These are phyloP conservation scores for Tylopilus orsonianus DNA, from an alignment of 1,284 basidiomycete species.

Conservation along the genomic window DNA sequence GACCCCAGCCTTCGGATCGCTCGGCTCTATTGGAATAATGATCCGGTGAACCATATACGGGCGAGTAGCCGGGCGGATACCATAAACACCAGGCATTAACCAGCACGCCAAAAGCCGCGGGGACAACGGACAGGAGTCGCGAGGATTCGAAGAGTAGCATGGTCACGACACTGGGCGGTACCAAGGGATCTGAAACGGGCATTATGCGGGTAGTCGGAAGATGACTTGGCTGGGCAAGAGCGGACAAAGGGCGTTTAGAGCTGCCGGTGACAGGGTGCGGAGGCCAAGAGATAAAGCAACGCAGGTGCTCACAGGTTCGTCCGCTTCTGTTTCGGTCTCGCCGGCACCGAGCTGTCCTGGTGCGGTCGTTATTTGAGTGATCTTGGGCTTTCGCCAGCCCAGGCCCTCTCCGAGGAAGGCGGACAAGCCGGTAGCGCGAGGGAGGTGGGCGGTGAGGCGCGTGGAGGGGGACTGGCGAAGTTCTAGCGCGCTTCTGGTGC, in stretches of 20 bases:
- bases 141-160: slow-evolving; percentile 45
- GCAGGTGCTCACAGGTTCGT: slow-evolving; percentile 60
- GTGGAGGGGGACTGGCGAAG: slow-evolving; percentile 12
- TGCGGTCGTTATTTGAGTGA: slow-evolving; percentile 54
- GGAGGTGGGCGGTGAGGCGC: slow-evolving; percentile 5
- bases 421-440: slow-evolving; percentile 22
- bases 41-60: slow-evolving; percentile 12
- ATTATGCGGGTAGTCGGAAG: slow-evolving; percentile 62
- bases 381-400: slow-evolving; percentile 28
- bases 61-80: slow-evolving; percentile 39
- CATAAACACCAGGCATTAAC: slow-evolving; percentile 56
- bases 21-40: neutral
- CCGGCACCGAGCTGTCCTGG: slow-evolving; percentile 62
- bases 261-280: neutral
- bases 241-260: slow-evolving; percentile 14
- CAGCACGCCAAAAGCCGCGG: slow-evolving; percentile 63
- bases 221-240: slow-evolving; percentile 43
- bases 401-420: slow-evolving; percentile 28
- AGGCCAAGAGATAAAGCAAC: slow-evolving; percentile 1
- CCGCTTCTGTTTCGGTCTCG: slow-evolving; percentile 76
- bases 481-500: slow-evolving; percentile 23
- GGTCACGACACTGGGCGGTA: slow-evolving; percentile 43
- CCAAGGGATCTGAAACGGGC: slow-evolving; percentile 45
- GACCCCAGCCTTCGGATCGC: slow-evolving; percentile 15
- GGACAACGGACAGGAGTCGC: slow-evolving; percentile 70